Base-by-base conservation (phyloP, 306 rosid species). In the Gillenia trifoliata region DNA sequence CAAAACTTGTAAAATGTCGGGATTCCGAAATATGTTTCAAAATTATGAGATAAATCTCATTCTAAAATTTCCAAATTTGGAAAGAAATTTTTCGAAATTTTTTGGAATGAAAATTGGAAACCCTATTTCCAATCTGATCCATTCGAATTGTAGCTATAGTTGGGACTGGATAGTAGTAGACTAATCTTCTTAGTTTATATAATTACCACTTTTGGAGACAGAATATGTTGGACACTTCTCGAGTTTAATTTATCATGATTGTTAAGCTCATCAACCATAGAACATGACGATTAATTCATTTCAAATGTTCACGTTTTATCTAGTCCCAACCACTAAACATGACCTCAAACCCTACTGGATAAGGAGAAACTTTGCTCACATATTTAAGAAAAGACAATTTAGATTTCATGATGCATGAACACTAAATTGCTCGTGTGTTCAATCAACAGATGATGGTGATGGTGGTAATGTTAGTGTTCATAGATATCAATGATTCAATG, bases 401-500 rank as follows among this genome's bases (percentile, higher is more conserved):
- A 19, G 79, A 61, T 79, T 68, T 80, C 78, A 55, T 23, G 43
- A 41, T 56, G 64, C 45, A 70, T 33, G 79, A 52, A 78, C 86
- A 77, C 77, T 79, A 59, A 71, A 56, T 41, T 61, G 9, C 64
- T 23, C 71, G 76, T 73, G 57, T 82, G 83, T 69, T 66, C 5
- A 61, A 23, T 80, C 61, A 69, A 31, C 66, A 66, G 64, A 43
- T 28, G 61, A 47, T n/a, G 28, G 78, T 75, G 79, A 69, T 71
- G 71, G 75, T 77, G 77, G 69, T 80, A 72, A 59, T 30, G 75
- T 69, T 60, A 72, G 55, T 9, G 64, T 82, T 43, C 60, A 65
- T 57, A 19, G 76, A 62, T 72, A 59, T 23, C 25, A 71, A 20
- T 70, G 84, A 86, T 28, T 59, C 34, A 26, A 26, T 6, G 34